Conservation (phyloP, 768 basidiomycete genomes). For the Gloeophyllum trabeum region DNA sequence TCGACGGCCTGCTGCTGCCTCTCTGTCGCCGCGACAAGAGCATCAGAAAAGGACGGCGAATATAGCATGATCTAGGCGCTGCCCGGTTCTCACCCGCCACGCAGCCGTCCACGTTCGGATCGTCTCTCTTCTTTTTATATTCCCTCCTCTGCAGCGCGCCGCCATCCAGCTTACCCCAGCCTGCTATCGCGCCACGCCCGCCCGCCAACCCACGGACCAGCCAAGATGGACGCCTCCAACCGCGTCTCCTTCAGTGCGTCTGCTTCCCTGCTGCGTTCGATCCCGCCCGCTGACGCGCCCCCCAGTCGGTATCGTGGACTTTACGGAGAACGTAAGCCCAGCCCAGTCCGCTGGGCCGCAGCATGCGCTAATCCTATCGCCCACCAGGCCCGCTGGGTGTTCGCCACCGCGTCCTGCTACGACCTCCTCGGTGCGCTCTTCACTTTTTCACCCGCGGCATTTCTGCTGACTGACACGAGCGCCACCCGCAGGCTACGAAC, state of each 20-base stretch:
- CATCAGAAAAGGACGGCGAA: too few relatives aligned
- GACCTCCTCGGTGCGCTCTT: slow-evolving; percentile 44
- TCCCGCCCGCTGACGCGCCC: background rate
- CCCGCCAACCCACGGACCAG: too few relatives aligned
- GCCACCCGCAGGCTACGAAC: slow-evolving; percentile 49
- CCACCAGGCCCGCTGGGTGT: slow-evolving; percentile 52
- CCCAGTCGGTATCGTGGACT: slow-evolving; percentile 72
- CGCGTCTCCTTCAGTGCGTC: slow-evolving; percentile 71
- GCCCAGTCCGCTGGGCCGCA: slow-evolving; percentile 55
- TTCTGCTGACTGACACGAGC: background rate
- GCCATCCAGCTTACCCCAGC: too few relatives aligned
- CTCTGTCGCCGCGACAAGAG: too few relatives aligned
- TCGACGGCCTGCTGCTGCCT: too few relatives aligned
- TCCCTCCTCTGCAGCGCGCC: too few relatives aligned
- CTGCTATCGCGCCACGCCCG: too few relatives aligned
- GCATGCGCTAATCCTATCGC: too few relatives aligned
- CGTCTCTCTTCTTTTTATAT: too few relatives aligned
- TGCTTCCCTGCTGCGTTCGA: slow-evolving; percentile 5
- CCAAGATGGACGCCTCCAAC: background rate
- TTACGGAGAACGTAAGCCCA: slow-evolving; percentile 51
- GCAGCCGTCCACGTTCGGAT: too few relatives aligned
- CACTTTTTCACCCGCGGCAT: background rate
- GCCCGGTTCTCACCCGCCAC: too few relatives aligned
- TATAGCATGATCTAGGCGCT: too few relatives aligned
- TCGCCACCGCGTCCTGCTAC: slow-evolving; percentile 51